These are phyloP conservation scores for Fusarium transvaalense DNA, from an alignment of 2,329 filamentous ascomycete species.

Conservation along the genomic window DNA sequence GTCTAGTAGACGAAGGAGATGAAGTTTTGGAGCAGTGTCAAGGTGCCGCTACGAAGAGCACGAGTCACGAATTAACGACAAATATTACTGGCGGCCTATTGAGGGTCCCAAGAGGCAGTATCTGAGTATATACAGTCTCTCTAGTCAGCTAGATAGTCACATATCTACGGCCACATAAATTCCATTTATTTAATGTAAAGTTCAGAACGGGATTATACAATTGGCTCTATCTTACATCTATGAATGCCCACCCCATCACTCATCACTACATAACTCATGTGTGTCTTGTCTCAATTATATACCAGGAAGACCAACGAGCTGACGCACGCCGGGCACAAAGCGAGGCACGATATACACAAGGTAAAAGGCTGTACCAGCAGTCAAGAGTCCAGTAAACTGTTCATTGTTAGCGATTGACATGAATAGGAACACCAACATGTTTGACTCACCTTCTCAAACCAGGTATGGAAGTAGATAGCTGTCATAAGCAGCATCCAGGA, in stretches of 20 bases:
- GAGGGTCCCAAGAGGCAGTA: neutral
- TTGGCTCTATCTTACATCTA: conserved; percentile 21
- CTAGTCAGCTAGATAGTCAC: neutral
- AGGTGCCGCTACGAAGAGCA: neutral
- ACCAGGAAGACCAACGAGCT: conserved; percentile 64
- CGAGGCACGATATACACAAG: conserved; percentile 65
- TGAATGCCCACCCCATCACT: conserved; percentile 12
- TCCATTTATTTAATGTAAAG: neutral
- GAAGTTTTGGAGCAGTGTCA: neutral
- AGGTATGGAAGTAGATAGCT: conserved; percentile 97
- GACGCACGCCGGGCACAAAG: conserved; percentile 61
- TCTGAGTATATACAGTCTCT: neutral
- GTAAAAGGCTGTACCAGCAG: conserved; percentile 62
- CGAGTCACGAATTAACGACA: neutral
- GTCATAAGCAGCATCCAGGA: conserved; percentile 99
- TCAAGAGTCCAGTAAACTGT: conserved; percentile 66
- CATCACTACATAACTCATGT: conserved; percentile 30
- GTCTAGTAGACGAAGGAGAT: conserved; percentile 1
- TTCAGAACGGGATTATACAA: conserved; percentile 8
- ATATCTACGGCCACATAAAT: neutral
- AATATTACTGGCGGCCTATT: neutral
- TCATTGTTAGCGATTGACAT: conserved; percentile 39
- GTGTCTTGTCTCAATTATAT: conserved; percentile 52
- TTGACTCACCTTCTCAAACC: conserved; percentile 89
- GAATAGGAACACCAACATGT: fast-evolving